A percentile compares a stretch with the other conserved stretches of the same genome.
Evolutionary conservation across 2,329 filamentous ascomycete genomes (phyloP).

Genomic region (Apiospora pterosperma): DNA sequence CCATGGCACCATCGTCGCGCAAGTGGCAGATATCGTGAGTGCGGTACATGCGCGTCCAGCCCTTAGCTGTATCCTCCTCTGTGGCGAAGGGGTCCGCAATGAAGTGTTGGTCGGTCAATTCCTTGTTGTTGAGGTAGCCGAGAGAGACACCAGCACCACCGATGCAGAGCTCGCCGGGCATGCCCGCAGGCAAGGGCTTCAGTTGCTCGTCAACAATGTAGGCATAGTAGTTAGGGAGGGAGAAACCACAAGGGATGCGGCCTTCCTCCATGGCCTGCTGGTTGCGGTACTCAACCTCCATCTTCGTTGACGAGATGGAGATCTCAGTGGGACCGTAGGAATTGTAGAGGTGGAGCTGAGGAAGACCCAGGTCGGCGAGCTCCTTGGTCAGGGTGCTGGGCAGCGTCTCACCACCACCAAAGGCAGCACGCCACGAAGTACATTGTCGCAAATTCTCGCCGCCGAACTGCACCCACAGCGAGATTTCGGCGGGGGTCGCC

Average conservation of each 20-base stretch:
- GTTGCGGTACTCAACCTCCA: background rate
- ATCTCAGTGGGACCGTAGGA: conserved; percentile 1
- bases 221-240: background rate
- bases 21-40: conserved; percentile 20
- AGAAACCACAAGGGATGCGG: background rate
- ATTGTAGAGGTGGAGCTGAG: background rate
- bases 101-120: conserved; percentile 18
- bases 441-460: background rate
- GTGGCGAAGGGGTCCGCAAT: conserved; percentile 12
- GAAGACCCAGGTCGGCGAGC: background rate
- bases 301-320: background rate
- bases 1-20: conserved; percentile 24
- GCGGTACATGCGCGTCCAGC: conserved; percentile 3
- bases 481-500: conserved; percentile 41
- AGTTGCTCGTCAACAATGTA: conserved; percentile 9
- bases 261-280: background rate
- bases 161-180: conserved; percentile 11
- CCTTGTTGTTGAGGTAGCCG: conserved; percentile 28
- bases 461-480: conserved; percentile 25
- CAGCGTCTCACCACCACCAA: conserved; percentile 5
- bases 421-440: background rate
- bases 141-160: conserved; percentile 9
- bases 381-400: background rate
- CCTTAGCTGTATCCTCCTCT: conserved; percentile 8
- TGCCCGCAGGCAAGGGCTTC: conserved; percentile 7